Conservation (phyloP, 2,329 filamentous ascomycete genomes). For the Fusarium pseudograminearum region DNA sequence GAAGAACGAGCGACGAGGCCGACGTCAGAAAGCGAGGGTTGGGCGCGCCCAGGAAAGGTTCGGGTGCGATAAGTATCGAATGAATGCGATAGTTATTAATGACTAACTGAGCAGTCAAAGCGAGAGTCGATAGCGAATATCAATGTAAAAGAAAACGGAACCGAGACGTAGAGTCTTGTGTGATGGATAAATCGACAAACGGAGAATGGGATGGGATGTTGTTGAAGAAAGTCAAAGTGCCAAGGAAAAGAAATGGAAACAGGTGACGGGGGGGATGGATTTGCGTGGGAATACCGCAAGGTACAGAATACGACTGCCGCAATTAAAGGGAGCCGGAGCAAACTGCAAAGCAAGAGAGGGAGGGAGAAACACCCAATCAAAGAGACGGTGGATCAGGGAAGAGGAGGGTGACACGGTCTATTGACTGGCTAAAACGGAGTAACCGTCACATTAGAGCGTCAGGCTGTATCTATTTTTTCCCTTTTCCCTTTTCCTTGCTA, state of each 20-base stretch:
- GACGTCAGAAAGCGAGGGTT: conserved; percentile 25
- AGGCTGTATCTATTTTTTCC: conserved; percentile 31
- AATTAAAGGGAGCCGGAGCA: conserved; percentile 37
- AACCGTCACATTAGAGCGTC: conserved; percentile 23
- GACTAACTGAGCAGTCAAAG: conserved; percentile 11
- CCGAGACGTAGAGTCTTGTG: conserved; percentile 28
- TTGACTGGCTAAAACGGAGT: conserved; percentile 36
- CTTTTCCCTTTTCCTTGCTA: background rate
- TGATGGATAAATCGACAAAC: conserved; percentile 5
- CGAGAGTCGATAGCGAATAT: conserved; percentile 13
- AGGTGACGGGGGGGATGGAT: conserved; percentile 29
- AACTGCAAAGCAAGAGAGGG: conserved; percentile 12
- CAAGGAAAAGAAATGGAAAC: conserved; percentile 44
- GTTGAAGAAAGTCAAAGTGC: conserved; percentile 44
- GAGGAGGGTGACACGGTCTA: conserved; percentile 37
- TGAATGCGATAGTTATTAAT: conserved; percentile 12
- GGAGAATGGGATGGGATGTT: conserved; percentile 27
- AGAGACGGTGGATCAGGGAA: conserved; percentile 28
- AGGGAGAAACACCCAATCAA: conserved; percentile 36
- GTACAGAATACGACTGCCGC: conserved; percentile 21
- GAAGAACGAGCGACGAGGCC: conserved; percentile 6
- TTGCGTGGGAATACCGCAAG: conserved; percentile 22
- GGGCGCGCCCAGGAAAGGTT: conserved; percentile 36
- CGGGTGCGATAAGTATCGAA: conserved; percentile 4
- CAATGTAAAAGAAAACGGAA: conserved; percentile 5